Base-by-base conservation (phyloP, 2,329 filamentous ascomycete genomes). In the Arthrobotrys entomopaga region DNA sequence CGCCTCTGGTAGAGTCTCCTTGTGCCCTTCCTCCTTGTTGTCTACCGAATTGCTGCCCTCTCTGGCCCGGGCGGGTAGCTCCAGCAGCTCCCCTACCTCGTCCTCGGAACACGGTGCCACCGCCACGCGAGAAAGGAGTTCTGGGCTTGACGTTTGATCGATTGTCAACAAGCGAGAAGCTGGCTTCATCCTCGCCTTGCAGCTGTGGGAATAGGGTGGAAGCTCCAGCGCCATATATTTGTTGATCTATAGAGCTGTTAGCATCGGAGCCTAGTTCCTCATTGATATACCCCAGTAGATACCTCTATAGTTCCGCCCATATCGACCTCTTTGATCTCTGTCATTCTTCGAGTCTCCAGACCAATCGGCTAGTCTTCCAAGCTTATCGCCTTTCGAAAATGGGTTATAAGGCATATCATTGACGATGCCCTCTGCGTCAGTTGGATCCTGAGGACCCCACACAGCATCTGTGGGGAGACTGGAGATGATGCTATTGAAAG, bases 311-410 rank as follows among this genome's bases (percentile, higher is more conserved):
- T 93, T 95, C 79, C 94, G 87, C 83, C 94, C 93, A 83, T 96
- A 98, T 81, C 94, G 86, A 76, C 92, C 91, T 78, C 91, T 90
- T 75, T 88, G 71, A 67, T 58, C 77, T 46, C 59, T 77, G 86
- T 57, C 86, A 84, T 79, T 89, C 87, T 80, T 93, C 40, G 63
- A 70, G 81, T 97, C 95, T 54, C 89, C 81, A 16, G 93, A 96
- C 95, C 95, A 99, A 86, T 99, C 95, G 75, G 95, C 95, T 93
- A 99, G 98, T 82, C 95, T 93, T 81, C 95, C 95, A 74, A 99
- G 86, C 87, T 97, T 98, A 86, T 99, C 95, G 82, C 92, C 93
- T 84, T 99, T 99, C 78, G 93, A 97, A 86, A 95, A 99, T 75
- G 95, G 95, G 79, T 95, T 95, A 83, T 97, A 99, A 43, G 95